phyloP scores from a whole-genome alignment of 139 green algal genomes.

The Chlorella sp. region DNA sequence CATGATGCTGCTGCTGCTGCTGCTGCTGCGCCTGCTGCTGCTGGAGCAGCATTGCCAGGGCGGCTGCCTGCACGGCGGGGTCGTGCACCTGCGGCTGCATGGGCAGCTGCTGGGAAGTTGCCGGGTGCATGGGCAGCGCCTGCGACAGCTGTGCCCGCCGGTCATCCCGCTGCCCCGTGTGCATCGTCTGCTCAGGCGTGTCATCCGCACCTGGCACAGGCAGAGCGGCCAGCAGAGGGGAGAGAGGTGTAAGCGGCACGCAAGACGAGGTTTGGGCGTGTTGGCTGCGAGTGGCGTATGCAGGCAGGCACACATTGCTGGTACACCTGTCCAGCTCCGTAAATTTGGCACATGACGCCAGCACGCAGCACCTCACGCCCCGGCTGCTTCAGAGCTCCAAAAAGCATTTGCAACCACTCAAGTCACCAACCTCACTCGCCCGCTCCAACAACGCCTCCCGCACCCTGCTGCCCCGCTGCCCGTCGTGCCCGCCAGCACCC shows the following conservation, averaged over 20 bases:
- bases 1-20: not conserved
- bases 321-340: not conserved
- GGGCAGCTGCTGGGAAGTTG: not conserved
- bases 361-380: no score
- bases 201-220: not conserved
- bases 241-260: not conserved
- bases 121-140: not conserved
- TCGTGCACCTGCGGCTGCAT: not conserved
- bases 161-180: not conserved
- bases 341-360: not conserved
- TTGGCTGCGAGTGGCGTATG: not conserved
- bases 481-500: no score
- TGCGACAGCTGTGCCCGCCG: not conserved
- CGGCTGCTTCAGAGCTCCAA: not conserved
- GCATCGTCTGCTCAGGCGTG: conserved; percentile 9
- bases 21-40: conserved; percentile 11
- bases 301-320: not conserved
- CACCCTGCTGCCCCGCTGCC: not conserved
- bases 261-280: not conserved
- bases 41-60: not conserved
- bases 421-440: no score
- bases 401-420: not conserved
- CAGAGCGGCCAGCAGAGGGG: not conserved
- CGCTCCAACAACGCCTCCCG: not conserved
- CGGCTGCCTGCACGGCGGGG: conserved; percentile 4